A percentile compares a stretch with the other conserved stretches of the same genome.
Conservation (phyloP, 306 rosid genomes). For the Trifolium subterraneum region DNA sequence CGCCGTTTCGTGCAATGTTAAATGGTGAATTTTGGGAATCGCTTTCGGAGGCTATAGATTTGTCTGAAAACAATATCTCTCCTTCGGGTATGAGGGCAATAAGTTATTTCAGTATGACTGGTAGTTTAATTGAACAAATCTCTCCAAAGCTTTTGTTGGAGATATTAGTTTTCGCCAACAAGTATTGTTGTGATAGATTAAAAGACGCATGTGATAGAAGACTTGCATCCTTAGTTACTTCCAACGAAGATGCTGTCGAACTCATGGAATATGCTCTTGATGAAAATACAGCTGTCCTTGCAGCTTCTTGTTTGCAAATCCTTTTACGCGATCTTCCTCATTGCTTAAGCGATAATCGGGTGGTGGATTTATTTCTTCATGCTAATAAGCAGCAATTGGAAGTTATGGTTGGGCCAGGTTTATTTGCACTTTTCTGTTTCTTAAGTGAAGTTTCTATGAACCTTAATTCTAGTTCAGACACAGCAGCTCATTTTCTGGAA, state of each 20-base stretch:
- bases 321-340: conserved; percentile 75
- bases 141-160: conserved; percentile 77
- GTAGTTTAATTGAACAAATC: conserved; percentile 60
- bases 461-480: conserved; percentile 72
- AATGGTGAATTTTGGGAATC: conserved; percentile 91
- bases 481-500: conserved; percentile 71
- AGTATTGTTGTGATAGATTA: conserved; percentile 80
- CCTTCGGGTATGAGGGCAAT: conserved; percentile 77
- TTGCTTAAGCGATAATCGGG: conserved; percentile 67
- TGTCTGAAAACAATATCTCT: conserved; percentile 77
- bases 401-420: conserved; percentile 76
- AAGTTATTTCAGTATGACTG: conserved; percentile 68
- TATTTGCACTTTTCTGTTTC: conserved; percentile 79
- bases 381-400: conserved; percentile 65
- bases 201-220: conserved; percentile 81
- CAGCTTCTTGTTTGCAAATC: conserved; percentile 81
- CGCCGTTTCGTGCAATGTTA: conserved; percentile 86
- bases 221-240: conserved; percentile 71
- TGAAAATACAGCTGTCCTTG: conserved; percentile 72
- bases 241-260: conserved; percentile 81
- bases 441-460: conserved; percentile 80
- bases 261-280: conserved; percentile 82
- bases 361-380: conserved; percentile 66
- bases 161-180: conserved; percentile 76
- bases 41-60: conserved; percentile 68